Evolutionary conservation across 108 stramenopile species (phyloP).

Genomic region (Cyclotella cryptica): DNA sequence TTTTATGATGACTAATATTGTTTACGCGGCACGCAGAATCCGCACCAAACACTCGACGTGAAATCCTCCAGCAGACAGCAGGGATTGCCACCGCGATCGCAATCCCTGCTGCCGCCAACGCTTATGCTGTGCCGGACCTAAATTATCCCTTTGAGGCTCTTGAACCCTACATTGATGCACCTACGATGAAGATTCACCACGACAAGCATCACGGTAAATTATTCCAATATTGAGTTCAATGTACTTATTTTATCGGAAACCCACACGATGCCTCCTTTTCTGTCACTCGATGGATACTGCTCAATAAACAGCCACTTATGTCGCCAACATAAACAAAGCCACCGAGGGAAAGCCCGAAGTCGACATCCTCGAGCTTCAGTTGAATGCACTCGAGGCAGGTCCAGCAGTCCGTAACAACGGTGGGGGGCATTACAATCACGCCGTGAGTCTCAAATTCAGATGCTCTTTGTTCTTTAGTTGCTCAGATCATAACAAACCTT

Average conservation of each 20-base stretch:
- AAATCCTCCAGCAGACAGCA: constrained; percentile 67
- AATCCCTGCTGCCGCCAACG: constrained; percentile 65
- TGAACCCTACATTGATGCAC: constrained; percentile 94
- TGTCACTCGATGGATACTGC: too few species aligned
- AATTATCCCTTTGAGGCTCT: constrained; percentile 93
- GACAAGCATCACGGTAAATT: constrained; percentile 83
- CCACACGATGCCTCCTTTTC: too few species aligned
- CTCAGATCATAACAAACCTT: not conserved
- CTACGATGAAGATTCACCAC: constrained; percentile 98
- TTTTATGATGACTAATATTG: not conserved
- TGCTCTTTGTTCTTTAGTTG: not conserved
- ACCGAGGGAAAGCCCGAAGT: constrained; percentile 85
- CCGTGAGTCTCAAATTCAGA: constrained; percentile 31
- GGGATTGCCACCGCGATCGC: constrained; percentile 66
- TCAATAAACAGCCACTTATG: constrained; percentile 8
- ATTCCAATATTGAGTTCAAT: not conserved
- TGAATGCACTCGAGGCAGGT: constrained; percentile 84
- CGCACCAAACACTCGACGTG: constrained; percentile 63
- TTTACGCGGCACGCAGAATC: constrained; percentile 10
- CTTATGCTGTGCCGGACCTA: constrained; percentile 93
- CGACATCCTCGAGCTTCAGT: constrained; percentile 83
- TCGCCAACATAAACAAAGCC: constrained; percentile 86
- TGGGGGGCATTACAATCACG: constrained; percentile 99
- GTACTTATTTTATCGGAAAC: not conserved
- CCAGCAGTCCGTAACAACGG: constrained; percentile 95